Conservation (phyloP, 2,329 filamentous ascomycete genomes). For the Claviceps digitariae region DNA sequence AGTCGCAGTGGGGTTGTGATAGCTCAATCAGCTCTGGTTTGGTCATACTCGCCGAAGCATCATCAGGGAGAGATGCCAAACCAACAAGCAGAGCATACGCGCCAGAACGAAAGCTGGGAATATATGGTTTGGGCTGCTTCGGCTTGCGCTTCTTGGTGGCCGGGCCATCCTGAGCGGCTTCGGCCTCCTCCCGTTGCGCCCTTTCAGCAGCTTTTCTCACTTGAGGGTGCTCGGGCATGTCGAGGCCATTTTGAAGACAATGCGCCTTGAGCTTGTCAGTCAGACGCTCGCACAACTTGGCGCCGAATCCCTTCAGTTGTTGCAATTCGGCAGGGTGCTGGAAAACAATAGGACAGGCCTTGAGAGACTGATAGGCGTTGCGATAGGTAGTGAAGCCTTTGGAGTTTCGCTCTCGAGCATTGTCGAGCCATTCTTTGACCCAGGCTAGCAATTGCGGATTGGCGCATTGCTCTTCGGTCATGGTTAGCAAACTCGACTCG, state of each 20-base stretch:
- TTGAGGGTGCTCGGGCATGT: slow-evolving; percentile 48
- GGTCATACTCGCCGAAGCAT: slow-evolving; percentile 40
- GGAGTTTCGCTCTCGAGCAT: slow-evolving; percentile 52
- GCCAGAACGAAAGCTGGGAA: slow-evolving; percentile 59
- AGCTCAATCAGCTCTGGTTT: slow-evolving; percentile 55
- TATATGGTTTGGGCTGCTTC: slow-evolving; percentile 51
- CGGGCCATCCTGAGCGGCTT: slow-evolving; percentile 20
- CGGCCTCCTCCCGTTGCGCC: slow-evolving; percentile 19
- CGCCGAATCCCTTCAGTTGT: slow-evolving; percentile 60
- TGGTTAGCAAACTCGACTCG: background rate
- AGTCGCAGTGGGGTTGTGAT: slow-evolving; percentile 59
- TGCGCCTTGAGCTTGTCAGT: slow-evolving; percentile 46
- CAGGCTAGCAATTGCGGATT: slow-evolving; percentile 61
- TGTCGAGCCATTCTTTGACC: slow-evolving; percentile 66
- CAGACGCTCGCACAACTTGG: slow-evolving; percentile 56
- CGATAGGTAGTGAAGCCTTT: slow-evolving; percentile 62
- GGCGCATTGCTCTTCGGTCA: slow-evolving; percentile 31
- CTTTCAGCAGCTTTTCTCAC: slow-evolving; percentile 25
- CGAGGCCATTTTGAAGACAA: slow-evolving; percentile 52
- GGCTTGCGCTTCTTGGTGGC: slow-evolving; percentile 39
- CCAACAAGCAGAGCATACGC: slow-evolving; percentile 59
- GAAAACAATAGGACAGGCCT: slow-evolving; percentile 57
- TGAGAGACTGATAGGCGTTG: slow-evolving; percentile 64
- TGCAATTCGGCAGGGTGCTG: slow-evolving; percentile 60
- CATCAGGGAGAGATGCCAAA: slow-evolving; percentile 45